phyloP scores from a whole-genome alignment of 208 protist genomes.

The Leishmania lainsoni region DNA sequence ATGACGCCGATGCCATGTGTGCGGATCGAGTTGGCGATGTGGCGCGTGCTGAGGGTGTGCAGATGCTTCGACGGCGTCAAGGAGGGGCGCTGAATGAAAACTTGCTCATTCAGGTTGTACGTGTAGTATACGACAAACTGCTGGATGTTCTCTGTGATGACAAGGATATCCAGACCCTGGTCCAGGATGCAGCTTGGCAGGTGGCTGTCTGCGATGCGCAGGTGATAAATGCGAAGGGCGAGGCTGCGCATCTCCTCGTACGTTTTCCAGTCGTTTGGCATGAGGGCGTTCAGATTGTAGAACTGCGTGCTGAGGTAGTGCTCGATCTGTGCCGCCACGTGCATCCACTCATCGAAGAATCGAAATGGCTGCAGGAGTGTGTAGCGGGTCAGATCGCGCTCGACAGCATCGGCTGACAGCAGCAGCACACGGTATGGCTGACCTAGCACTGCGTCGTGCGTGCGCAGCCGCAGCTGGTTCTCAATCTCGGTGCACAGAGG shows the following conservation, averaged over 20 bases:
- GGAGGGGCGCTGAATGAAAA: slow-evolving; percentile 93
- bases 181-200: slow-evolving; percentile 94
- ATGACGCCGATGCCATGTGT: slow-evolving; percentile 98
- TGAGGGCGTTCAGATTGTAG: slow-evolving; percentile 97
- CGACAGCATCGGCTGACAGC: slow-evolving; percentile 9
- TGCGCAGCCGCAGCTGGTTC: slow-evolving; percentile 93
- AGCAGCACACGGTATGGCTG: slow-evolving; percentile 27
- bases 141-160: slow-evolving; percentile 98
- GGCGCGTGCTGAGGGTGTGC: slow-evolving; percentile 95
- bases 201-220: slow-evolving; percentile 85
- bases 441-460: slow-evolving; percentile 83
- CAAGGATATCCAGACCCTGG: slow-evolving; percentile 96
- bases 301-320: slow-evolving; percentile 96
- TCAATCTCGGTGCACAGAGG: slow-evolving; percentile 93
- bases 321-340: slow-evolving; percentile 77
- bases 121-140: slow-evolving; percentile 96
- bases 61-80: slow-evolving; percentile 90
- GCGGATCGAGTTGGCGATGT: slow-evolving; percentile 97
- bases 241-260: slow-evolving; percentile 97
- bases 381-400: slow-evolving; percentile 75
- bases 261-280: slow-evolving; percentile 94
- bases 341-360: slow-evolving; percentile 80
- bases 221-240: slow-evolving; percentile 90
- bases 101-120: slow-evolving; percentile 98
- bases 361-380: slow-evolving; percentile 79